phyloP scores from a whole-genome alignment of 805 yeast genomes.

The Yarrowia divulgata region DNA sequence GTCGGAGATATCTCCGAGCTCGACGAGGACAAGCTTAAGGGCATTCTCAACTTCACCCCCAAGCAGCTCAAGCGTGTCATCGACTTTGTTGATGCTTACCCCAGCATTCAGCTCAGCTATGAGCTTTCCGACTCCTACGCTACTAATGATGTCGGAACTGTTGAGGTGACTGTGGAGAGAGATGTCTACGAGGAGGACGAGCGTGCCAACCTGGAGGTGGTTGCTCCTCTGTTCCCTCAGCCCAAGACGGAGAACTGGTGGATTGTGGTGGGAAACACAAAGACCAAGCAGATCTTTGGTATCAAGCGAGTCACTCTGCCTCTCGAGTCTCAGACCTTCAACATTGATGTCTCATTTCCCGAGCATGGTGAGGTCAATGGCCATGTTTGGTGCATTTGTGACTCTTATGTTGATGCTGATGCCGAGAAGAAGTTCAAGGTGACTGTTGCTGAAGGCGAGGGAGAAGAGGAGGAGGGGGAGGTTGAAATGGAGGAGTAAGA shows the following conservation, averaged over 20 bases:
- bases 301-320: constrained; percentile 68
- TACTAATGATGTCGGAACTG: constrained; percentile 58
- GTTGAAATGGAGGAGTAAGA: constrained; percentile 45
- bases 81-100: constrained; percentile 86
- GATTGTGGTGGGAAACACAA: constrained; percentile 78
- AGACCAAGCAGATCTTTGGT: constrained; percentile 68
- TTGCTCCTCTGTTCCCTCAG: constrained; percentile 65
- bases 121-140: constrained; percentile 55
- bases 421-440: constrained; percentile 69
- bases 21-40: constrained; percentile 64
- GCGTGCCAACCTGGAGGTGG: constrained; percentile 60
- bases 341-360: constrained; percentile 64
- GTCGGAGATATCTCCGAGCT: constrained; percentile 78
- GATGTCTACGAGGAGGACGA: constrained; percentile 77
- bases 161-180: constrained; percentile 53
- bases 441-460: constrained; percentile 42
- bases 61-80: constrained; percentile 64
- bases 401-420: constrained; percentile 91
- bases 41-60: constrained; percentile 36
- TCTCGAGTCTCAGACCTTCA: constrained; percentile 60
- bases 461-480: constrained; percentile 44
- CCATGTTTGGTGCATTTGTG: constrained; percentile 86
- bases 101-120: constrained; percentile 76
- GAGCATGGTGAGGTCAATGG: constrained; percentile 66
- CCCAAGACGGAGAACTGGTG: constrained; percentile 81